phyloP scores from a whole-genome alignment of 2,329 filamentous ascomycete species.

The Colletotrichum cordylinicola region DNA sequence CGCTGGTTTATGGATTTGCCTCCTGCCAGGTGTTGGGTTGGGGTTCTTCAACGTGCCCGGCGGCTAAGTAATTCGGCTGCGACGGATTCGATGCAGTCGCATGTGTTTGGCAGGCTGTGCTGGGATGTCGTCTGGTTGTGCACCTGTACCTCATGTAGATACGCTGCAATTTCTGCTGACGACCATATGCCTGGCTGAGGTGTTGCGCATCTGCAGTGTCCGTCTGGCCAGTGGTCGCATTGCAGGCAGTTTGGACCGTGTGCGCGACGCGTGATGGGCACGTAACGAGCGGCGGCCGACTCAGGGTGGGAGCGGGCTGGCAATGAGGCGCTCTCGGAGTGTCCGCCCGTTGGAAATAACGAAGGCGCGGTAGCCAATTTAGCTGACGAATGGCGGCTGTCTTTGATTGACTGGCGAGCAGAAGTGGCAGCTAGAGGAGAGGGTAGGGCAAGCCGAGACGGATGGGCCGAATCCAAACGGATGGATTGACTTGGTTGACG shows the following conservation, averaged over 20 bases:
- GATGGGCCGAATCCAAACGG: not conserved
- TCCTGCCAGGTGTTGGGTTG: not conserved
- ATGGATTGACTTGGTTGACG: not conserved
- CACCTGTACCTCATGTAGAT: not conserved
- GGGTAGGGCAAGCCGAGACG: not conserved
- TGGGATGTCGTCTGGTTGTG: not conserved
- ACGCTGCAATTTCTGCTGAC: not conserved
- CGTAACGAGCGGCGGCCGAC: not conserved
- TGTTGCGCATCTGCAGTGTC: not conserved
- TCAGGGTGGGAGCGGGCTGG: not conserved
- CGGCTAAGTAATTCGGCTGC: not conserved
- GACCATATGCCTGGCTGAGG: not conserved
- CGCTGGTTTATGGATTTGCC: not conserved
- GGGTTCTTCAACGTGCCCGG: not conserved
- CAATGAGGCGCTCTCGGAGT: not conserved
- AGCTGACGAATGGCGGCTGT: not conserved
- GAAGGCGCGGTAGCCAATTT: not conserved
- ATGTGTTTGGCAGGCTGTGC: not conserved
- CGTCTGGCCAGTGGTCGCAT: not conserved
- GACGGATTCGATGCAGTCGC: not conserved
- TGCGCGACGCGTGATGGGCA: not conserved
- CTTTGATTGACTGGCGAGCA: not conserved
- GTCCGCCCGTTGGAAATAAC: conserved; percentile 4
- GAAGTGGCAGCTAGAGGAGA: not conserved
- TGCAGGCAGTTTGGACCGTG: not conserved